Evolutionary conservation across 345 rosid genomes (phyloP), one percentile per base, ranked within the genome.

Genomic region (Raphanus raphanistrum): DNA sequence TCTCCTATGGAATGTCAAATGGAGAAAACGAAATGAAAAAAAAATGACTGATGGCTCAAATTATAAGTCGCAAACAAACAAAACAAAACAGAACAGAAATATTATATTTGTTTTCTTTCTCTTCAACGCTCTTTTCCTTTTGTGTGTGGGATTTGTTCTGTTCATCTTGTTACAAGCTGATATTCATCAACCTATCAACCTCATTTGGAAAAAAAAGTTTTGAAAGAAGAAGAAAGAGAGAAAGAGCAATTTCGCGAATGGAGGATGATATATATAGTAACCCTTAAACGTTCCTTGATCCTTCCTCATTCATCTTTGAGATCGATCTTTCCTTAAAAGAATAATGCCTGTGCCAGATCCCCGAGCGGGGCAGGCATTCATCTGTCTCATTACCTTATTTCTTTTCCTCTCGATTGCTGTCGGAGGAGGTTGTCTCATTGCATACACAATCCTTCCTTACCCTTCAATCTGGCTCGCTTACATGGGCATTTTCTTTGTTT

Each of bases 301-400:
- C 25, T 67, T 68, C 58, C 36, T 73, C 52, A 62, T 52, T 73
- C 52, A 62, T 60, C 35, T 41, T 68, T 54, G 50, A 79, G 82
- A 73, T 35, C 26, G 66, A 50, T 68, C 58, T 12, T 33, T 48
- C 38, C 0, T 12, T 16, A 73, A 26, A 70, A 80, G 80, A 84
- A 74, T 73, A 85, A 90, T 92, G 97, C 86, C 98, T 74, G 85
- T 84, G 77, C 81, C 83, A 78, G 87, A 89, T 82, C 94, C 96
- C 50, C 74, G 58, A 27, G 84, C 90, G 33, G 94, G 96, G 11
- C 85, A 80, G 27, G 60, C 81, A n/a, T 85, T 84, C 76, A 57
- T 94, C 84, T 92, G 96, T 92, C 79, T 85, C 55, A 66, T 88
- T 36, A 76, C 86, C n/a, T 79, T 71, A 33, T 71, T 87, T 61